Evolutionary conservation across 495 filamentous ascomycete genomes (phyloP).

Genomic region (Penicillium manginii): DNA sequence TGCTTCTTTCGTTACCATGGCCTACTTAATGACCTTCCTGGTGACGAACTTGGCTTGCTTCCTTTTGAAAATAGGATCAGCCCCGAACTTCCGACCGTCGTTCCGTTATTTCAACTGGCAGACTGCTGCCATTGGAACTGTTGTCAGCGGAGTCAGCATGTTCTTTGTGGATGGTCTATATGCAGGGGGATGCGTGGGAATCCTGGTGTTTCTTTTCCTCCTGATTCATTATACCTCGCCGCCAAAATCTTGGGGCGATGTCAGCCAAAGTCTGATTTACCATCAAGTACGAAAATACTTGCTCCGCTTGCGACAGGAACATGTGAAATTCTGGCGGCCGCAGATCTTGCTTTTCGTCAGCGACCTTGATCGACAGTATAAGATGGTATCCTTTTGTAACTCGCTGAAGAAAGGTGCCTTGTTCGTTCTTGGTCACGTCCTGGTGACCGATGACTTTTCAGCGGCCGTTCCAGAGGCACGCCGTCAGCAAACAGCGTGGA

Average conservation of each 20-base stretch:
- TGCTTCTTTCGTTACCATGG: slow-evolving; percentile 86
- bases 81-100: slow-evolving; percentile 85
- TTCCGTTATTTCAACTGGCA: slow-evolving; percentile 90
- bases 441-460: slow-evolving; percentile 82
- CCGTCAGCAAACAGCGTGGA: slow-evolving; percentile 79
- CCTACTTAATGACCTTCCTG: slow-evolving; percentile 70
- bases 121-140: slow-evolving; percentile 73
- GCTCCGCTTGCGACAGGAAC: slow-evolving; percentile 78
- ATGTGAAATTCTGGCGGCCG: slow-evolving; percentile 91
- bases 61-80: slow-evolving; percentile 87
- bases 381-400: slow-evolving; percentile 89
- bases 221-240: slow-evolving; percentile 84
- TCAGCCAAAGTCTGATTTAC: slow-evolving; percentile 87
- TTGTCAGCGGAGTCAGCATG: slow-evolving; percentile 79
- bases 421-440: slow-evolving; percentile 85
- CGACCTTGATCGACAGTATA: slow-evolving; percentile 74
- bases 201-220: slow-evolving; percentile 76
- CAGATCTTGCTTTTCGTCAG: slow-evolving; percentile 86
- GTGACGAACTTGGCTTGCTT: slow-evolving; percentile 85
- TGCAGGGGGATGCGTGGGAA: slow-evolving; percentile 72
- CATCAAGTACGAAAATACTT: slow-evolving; percentile 91
- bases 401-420: slow-evolving; percentile 85
- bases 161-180: slow-evolving; percentile 88
- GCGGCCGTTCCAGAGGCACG: slow-evolving; percentile 79
- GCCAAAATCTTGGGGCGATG: slow-evolving; percentile 88